These are phyloP conservation scores for Mycena alexandri DNA, from an alignment of 768 basidiomycete genomes.

Conservation along the genomic window DNA sequence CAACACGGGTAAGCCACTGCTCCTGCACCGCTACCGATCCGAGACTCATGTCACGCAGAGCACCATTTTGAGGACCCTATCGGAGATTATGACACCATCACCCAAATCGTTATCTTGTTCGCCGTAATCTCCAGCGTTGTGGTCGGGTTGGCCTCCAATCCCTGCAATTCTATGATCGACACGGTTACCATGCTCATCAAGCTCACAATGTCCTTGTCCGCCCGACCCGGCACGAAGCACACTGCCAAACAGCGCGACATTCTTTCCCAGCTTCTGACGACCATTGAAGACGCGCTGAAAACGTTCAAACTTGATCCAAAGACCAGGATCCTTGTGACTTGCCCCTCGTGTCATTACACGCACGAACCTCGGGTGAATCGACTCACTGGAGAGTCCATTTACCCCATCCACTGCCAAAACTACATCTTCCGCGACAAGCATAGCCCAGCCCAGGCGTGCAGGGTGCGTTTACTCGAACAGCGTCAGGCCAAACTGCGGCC, in stretches of 20 bases:
- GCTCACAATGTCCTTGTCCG: constrained; percentile 29
- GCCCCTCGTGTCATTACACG: constrained; percentile 33
- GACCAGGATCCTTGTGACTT: constrained; percentile 30
- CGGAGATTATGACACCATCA: constrained; percentile 20
- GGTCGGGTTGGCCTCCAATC: constrained; percentile 27
- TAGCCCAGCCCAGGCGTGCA: not conserved
- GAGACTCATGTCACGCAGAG: constrained; percentile 18
- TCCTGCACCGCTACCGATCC: not conserved
- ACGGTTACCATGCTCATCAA: constrained; percentile 32
- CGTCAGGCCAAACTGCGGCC: constrained; percentile 35
- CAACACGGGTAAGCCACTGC: constrained; percentile 28
- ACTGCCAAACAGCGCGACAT: constrained; percentile 9
- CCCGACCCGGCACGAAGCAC: constrained; percentile 10
- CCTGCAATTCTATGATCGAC: constrained; percentile 36
- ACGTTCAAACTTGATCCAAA: constrained; percentile 34
- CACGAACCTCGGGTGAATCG: constrained; percentile 32
- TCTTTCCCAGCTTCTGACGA: constrained; percentile 31
- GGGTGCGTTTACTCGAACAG: constrained; percentile 27
- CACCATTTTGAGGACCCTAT: constrained; percentile 37
- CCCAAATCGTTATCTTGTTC: constrained; percentile 29
- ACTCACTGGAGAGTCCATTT: constrained; percentile 27
- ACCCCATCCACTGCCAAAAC: constrained; percentile 32
- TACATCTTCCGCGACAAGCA: constrained; percentile 31
- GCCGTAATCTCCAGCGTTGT: constrained; percentile 30
- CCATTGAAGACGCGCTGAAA: constrained; percentile 29